These are phyloP conservation scores for Colletotrichum costaricense DNA, from an alignment of 2,329 filamentous ascomycete species.

Conservation along the genomic window DNA sequence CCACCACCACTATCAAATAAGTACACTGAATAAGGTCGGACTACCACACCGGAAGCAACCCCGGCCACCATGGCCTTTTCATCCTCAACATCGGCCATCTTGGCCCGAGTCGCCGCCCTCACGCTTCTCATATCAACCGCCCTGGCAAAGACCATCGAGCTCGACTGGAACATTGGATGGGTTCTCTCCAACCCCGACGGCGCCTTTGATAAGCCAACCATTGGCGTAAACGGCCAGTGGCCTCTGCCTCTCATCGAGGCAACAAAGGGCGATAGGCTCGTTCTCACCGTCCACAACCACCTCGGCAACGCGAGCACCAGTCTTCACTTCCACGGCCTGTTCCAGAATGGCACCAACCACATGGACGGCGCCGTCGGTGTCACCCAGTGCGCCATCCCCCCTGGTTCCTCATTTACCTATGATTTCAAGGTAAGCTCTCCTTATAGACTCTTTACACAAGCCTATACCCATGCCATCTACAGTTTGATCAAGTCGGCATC, in stretches of 20 bases:
- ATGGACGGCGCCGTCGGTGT: conserved; percentile 71
- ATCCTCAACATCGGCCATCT: conserved; percentile 5
- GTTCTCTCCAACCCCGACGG: conserved; percentile 72
- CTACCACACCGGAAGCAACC: too few relatives aligned
- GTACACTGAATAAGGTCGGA: background rate
- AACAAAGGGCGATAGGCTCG: conserved; percentile 62
- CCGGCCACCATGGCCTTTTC: conserved; percentile 19
- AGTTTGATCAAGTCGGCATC: conserved; percentile 45
- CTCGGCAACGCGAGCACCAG: conserved; percentile 64
- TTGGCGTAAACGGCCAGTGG: conserved; percentile 75
- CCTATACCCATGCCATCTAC: background rate
- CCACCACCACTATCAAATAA: too few relatives aligned
- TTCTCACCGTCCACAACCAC: conserved; percentile 60
- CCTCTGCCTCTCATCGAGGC: conserved; percentile 70
- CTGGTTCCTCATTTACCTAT: conserved; percentile 66
- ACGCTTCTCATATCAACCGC: conserved; percentile 5
- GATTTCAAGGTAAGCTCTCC: conserved; percentile 60
- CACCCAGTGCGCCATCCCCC: conserved; percentile 67
- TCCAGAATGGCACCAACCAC: conserved; percentile 65
- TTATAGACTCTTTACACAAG: background rate
- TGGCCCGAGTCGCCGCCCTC: conserved; percentile 18
- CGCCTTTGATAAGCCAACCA: conserved; percentile 62
- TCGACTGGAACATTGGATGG: conserved; percentile 72
- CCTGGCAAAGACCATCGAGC: conserved; percentile 54
- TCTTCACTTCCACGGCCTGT: conserved; percentile 72